Evolutionary conservation across 441 rosid genomes (phyloP), one percentile per base, ranked within the genome.

Genomic region (Syzygium malaccense): DNA sequence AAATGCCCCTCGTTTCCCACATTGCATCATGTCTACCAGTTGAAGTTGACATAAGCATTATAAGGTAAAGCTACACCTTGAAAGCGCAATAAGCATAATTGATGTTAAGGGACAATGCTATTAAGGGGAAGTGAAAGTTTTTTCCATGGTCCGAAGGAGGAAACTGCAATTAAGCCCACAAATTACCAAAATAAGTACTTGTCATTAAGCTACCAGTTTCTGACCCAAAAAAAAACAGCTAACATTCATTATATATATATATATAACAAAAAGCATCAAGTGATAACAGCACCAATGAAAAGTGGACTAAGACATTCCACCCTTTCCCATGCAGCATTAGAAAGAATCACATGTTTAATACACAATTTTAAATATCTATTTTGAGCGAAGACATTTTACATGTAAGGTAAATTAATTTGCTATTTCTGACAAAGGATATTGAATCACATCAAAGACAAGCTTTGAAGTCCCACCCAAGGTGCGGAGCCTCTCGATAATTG

Each of bases 381-480:
- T 75, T 23, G 83, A 75, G 51, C 1, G 1, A 37, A 71, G 51
- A 37, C 45, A 75, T 37, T 75, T 71, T 37, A 75, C 83, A 75
- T 37, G 51, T 23, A 75, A 23, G n/a, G n/a, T 23, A 41, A 75
- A 75, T 41, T 23, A 17, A 51, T 62, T 33, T 51, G 37, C 32
- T 45, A 87, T 48, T 87, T 88, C 30, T 89, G 91, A 86, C 60
- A 92, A 95, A 97, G 99, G 99, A 97, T 96, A 98, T 97, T 96
- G 97, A 91, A 98, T 98, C 89, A 97, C 98, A 92, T 98, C 99
- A 93, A 92, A 98, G 88, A 94, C 91, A 78, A 95, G 96, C 94
- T 93, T 96, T 86, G 99, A 96, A 85, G 98, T 93, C 87, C 99
- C 98, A 78, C 96, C 98, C 89, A 97, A 93, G 80, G 94, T 92